phyloP scores from a whole-genome alignment of 2,329 filamentous ascomycete genomes.

The Botrytis galanthina region DNA sequence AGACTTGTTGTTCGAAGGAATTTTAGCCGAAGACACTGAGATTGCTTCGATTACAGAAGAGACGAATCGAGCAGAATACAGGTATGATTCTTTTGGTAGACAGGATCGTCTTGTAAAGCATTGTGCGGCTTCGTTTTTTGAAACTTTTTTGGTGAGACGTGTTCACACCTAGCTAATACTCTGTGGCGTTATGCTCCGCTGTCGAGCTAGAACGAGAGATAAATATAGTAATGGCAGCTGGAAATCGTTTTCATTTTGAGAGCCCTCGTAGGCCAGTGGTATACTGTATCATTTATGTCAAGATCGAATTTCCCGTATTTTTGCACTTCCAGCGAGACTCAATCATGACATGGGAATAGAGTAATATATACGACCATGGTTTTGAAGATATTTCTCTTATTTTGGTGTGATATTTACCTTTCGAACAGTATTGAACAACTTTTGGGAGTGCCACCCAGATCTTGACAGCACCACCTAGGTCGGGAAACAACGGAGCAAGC shows the following conservation, averaged over 20 bases:
- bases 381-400: background rate
- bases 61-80: background rate
- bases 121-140: background rate
- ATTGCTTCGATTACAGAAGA: background rate
- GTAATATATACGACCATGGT: background rate
- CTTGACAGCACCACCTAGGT: background rate
- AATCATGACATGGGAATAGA: background rate
- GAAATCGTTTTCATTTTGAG: accelerated
- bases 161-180: background rate
- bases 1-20: background rate
- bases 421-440: background rate
- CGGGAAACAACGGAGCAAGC: background rate
- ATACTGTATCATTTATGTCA: background rate
- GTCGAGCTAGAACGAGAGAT: background rate
- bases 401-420: background rate
- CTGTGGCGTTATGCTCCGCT: background rate
- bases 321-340: background rate
- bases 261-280: background rate
- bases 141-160: background rate
- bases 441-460: background rate
- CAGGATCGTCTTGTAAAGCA: background rate
- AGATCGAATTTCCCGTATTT: background rate
- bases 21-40: background rate
- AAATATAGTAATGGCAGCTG: background rate
- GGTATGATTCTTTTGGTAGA: background rate